Base-by-base conservation (phyloP, 208 protist species). In the Crithidia brevicula region DNA sequence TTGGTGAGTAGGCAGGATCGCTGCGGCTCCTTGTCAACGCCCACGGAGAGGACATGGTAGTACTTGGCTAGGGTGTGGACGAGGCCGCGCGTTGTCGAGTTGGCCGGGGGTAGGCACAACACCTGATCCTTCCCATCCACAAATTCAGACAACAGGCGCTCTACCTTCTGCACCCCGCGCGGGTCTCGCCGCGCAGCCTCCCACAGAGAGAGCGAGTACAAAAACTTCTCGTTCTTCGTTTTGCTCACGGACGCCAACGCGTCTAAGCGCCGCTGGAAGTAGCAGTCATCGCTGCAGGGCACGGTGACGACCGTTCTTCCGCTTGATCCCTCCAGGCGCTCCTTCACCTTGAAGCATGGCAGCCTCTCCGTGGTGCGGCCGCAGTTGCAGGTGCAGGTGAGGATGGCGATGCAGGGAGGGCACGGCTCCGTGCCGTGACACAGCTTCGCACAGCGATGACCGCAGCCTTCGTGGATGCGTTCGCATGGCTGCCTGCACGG, bases 121-220 rank as follows among this genome's bases (percentile, higher is more conserved):
- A 85, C 63, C 8, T 58, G 13, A 15, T 71, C 71, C 4, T 20
- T 66, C n/a, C 72, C 70, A 7, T 65, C 50, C 16, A 84, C 46
- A 66, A 95, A 95, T 13, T 45, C 53, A 0, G 69, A 56, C 5
- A 94, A 62, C 43, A 74, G 60, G 13, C 73, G 54, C 68, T 94
- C 89, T 18, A 73, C 57, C 59, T 69, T 53, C 59, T 70, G 31
- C 49, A 92, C 63, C 28, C 53, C 49, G 18, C 25, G 49, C 27
- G 25, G 20, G 58, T 80, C 67, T 11, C 46, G 31, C 18, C 57
- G 42, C 2, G 77, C 76, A 20, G 40, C 20, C 4, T 84, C 69
- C 89, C 89, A 94, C 27, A 94, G 75, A n/a, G 62, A 51, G 16
- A 82, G 56, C 7, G 85, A 92, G 60, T 89, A 94, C 16, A 81